Percentiles rank a stretch among this genome's conserved stretches.
These are phyloP conservation scores for Lentithecium fluviatile DNA, from an alignment of 495 filamentous ascomycete species.

Conservation along the genomic window DNA sequence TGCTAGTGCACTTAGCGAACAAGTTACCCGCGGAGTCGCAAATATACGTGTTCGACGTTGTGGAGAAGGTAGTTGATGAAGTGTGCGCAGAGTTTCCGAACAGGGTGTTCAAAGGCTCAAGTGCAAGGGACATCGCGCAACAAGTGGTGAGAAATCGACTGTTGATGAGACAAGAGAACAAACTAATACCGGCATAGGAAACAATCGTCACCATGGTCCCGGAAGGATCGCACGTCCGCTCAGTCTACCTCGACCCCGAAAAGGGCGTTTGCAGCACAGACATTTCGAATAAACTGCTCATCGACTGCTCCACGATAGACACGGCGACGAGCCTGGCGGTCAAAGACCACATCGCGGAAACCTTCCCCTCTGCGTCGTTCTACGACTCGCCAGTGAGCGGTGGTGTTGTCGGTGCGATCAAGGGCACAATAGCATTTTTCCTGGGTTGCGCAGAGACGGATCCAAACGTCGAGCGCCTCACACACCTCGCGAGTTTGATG, in stretches of 20 bases:
- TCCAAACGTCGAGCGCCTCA: conserved; percentile 39
- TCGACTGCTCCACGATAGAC: conserved; percentile 52
- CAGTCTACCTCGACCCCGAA: conserved; percentile 42
- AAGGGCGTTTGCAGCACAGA: conserved; percentile 43
- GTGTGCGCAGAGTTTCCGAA: conserved; percentile 38
- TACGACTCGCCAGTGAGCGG: conserved; percentile 51
- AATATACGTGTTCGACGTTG: conserved; percentile 48
- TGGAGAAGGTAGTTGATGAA: conserved; percentile 39
- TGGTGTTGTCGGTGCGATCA: conserved; percentile 50
- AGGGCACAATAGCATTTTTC: conserved; percentile 52
- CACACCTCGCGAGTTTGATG: conserved; percentile 46
- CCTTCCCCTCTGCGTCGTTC: conserved; percentile 41
- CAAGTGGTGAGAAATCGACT: conserved; percentile 41
- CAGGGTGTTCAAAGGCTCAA: conserved; percentile 36
- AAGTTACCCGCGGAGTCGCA: conserved; percentile 41
- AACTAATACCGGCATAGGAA: conserved; percentile 31
- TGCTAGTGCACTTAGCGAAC: conserved; percentile 45
- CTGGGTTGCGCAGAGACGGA: conserved; percentile 46
- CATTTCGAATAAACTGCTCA: conserved; percentile 40
- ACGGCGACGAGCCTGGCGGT: conserved; percentile 46
- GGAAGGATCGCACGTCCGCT: conserved; percentile 44
- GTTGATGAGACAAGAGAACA: background rate
- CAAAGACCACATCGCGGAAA: conserved; percentile 36
- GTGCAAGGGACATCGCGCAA: conserved; percentile 47
- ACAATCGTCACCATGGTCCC: conserved; percentile 45